Base-by-base conservation (phyloP, 768 basidiomycete species). In the Leccinum disarticulatum region DNA sequence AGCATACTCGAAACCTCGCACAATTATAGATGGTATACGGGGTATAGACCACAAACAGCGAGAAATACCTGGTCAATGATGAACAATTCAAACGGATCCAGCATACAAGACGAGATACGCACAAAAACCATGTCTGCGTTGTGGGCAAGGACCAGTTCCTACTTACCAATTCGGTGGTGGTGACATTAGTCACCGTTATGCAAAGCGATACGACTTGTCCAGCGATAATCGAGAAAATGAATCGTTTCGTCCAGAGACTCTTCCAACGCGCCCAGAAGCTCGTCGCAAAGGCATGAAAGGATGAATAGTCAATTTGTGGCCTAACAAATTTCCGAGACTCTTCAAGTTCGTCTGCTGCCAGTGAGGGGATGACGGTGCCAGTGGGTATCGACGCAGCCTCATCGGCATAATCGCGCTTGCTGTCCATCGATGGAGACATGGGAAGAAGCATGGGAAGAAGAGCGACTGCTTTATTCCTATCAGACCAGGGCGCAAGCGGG, bases 11-110 rank as follows among this genome's bases (percentile, higher is more conserved):
- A 28, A 41, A 47, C 6, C 4, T 70, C 89, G 56, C 64, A 93
- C 91, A 95, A 77, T 85, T 79, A 70, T 92, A 93, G 35, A 95
- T 90, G 38, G 93, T 95, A 77, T 92, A 94, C 0, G 93, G 93
- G 25, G 93, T 93, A 70, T 93, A 95, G 56, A 85, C 74, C 28
- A 80, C 50, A 71, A 89, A 90, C 25, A 95, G 68, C 5, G 90
- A 81, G 67, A 92, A 87, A 74, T 95, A 94, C 64, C 92, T 93
- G 33, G 14, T 36, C 13, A 62, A 52, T 5, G 15, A 31, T 19
- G 6, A 31, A 35, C 41, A 30, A 15, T 25, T 51, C 66, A 5
- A 59, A 36, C 19, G 35, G 1, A 1, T 25, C 9, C 41, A 43
- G n/a, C n/a, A 43, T n/a, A 43, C 14, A 19, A 53, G 52, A 56